A percentile compares a stretch with the other conserved stretches of the same genome.
Evolutionary conservation across 2,329 filamentous ascomycete species (phyloP).

Genomic region (Fusarium temperatum): DNA sequence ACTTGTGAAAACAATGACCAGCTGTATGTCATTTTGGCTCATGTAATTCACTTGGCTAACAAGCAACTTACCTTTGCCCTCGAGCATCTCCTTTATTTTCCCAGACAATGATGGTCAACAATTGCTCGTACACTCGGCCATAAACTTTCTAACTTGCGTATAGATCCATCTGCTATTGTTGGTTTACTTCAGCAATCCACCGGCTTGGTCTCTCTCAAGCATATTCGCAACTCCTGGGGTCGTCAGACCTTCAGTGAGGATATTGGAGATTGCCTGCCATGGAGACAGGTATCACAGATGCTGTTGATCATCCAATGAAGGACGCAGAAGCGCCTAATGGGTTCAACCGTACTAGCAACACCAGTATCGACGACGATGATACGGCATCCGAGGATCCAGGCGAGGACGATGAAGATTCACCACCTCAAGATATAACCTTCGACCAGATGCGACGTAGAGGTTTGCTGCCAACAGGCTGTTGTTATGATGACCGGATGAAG

Average conservation of each 20-base stretch:
- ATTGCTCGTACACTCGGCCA: background rate
- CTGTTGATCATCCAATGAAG: slow-evolving; percentile 55
- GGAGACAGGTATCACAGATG: slow-evolving; percentile 50
- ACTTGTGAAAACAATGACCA: background rate
- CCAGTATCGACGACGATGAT: slow-evolving; percentile 46
- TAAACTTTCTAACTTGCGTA: background rate
- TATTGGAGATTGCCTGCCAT: background rate
- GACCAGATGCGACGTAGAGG: slow-evolving; percentile 55
- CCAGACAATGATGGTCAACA: background rate
- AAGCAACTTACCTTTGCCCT: background rate
- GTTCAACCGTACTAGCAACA: slow-evolving; percentile 21
- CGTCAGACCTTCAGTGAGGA: slow-evolving; percentile 28
- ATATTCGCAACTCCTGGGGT: slow-evolving; percentile 30
- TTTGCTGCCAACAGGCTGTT: slow-evolving; percentile 76
- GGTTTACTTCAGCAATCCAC: background rate
- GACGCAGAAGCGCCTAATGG: slow-evolving; percentile 49
- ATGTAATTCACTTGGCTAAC: slow-evolving; percentile 5
- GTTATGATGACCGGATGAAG: slow-evolving; percentile 95
- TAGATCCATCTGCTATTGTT: background rate
- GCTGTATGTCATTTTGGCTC: background rate
- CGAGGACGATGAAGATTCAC: slow-evolving; percentile 48
- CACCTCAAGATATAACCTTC: slow-evolving; percentile 50
- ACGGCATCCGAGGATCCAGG: slow-evolving; percentile 48
- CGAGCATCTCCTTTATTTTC: background rate
- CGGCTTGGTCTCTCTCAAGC: background rate